Percentiles rank a stretch among this genome's conserved stretches.
phyloP scores from a whole-genome alignment of 371 early-diverging fungal genomes.

The Lichtheimia hyalospora region DNA sequence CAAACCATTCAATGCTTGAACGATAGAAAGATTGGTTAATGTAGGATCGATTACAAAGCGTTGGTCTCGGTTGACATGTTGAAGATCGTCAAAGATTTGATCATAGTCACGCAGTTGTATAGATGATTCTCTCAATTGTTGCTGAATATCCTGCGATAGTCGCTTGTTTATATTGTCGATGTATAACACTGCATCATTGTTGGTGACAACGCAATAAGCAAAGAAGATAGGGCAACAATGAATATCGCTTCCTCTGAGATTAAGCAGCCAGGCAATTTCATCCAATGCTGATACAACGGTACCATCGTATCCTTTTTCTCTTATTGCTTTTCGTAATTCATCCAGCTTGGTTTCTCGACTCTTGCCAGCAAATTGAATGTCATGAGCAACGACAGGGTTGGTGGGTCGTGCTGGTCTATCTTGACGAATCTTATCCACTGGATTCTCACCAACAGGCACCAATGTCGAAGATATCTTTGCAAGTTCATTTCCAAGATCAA shows the following conservation, averaged over 20 bases:
- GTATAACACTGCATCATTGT: conserved; percentile 71
- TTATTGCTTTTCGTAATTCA: conserved; percentile 56
- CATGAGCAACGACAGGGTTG: conserved; percentile 65
- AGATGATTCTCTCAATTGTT: too few species aligned
- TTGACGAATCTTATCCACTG: conserved; percentile 86
- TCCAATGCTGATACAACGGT: conserved; percentile 86
- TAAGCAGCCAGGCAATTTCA: conserved; percentile 97
- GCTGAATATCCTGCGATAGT: conserved; percentile 39
- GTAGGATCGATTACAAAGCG: conserved; percentile 3
- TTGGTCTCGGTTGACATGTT: conserved; percentile 12
- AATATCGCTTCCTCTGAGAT: conserved; percentile 98
- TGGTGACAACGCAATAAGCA: conserved; percentile 84
- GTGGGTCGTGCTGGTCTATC: conserved; percentile 67
- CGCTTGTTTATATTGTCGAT: conserved; percentile 67
- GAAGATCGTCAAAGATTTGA: conserved; percentile 78
- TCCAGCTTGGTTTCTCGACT: conserved; percentile 60
- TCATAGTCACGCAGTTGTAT: conserved; percentile 63
- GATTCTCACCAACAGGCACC: conserved; percentile 62
- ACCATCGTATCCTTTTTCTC: conserved; percentile 62
- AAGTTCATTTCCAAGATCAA: conserved; percentile 55
- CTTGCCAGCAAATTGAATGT: conserved; percentile 73
- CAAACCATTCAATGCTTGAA: conserved; percentile 13
- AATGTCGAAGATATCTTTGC: conserved; percentile 50
- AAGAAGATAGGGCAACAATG: conserved; percentile 98
- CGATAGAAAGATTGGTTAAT: conserved; percentile 14